Evolutionary conservation across 805 yeast species (phyloP), one percentile per base, ranked within the genome.

Genomic region (Teunomyces lycoperdinae): DNA sequence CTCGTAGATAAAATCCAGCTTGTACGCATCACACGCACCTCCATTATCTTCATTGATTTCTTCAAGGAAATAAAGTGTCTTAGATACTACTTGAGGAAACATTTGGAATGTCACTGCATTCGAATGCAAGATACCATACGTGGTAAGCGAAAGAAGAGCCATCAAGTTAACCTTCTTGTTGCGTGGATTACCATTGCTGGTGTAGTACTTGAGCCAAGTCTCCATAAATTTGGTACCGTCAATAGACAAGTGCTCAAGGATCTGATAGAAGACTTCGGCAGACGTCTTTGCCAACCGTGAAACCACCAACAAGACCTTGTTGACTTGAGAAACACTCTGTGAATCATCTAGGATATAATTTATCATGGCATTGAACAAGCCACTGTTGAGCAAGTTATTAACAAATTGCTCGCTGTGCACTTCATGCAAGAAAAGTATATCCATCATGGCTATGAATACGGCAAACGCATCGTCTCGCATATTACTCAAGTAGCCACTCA

Each of bases 391-490:
- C 9, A 78, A 46, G 29, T 59, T 58, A 28, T 55, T 58, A 29
- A 71, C 51, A 34, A 69, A 63, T 7, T 43, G 43, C 44, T 68
- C 70, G 34, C 59, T 55, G 10, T 43, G 45, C 10, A 57, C 48
- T 13, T 59, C 54, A 45, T 57, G 60, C 38, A 81, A 58, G 3
- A 79, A 55, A 13, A 80, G 57, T 7, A 81, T 70, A 55, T 84
- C 89, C 60, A 81, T 55, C 17, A 76, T 59, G 9, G 85, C 76
- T 2, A 82, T 66, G 30, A 86, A 71, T 1, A 83, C 63, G 32
- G 74, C 79, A 43, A 81, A 72, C 0, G 89, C 68, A 64, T 87
- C 96, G 60, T 87, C 94, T 50, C 92, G 76, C 79, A 86, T 76
- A 11, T 73, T 75, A 16, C 76, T 62, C 26, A 87, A 60, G 56